phyloP scores from a whole-genome alignment of 1,284 basidiomycete genomes.

The Rhodotorula sp. region DNA sequence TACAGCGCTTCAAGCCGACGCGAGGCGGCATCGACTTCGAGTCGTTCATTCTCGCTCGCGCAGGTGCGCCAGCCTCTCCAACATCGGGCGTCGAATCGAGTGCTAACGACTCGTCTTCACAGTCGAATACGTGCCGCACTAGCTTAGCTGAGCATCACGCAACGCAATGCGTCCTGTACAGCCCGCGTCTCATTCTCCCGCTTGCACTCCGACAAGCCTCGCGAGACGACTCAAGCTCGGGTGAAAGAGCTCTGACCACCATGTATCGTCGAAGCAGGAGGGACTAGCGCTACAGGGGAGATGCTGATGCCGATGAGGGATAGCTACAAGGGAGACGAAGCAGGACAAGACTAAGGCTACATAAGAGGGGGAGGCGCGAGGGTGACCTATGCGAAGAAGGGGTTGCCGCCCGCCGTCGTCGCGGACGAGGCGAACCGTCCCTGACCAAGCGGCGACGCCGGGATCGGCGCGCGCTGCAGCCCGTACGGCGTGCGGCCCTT shows the following conservation, averaged over 20 bases:
- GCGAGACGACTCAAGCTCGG: too few species aligned
- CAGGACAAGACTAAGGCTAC: background rate
- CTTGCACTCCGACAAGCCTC: too few species aligned
- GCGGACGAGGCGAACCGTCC: slow-evolving; percentile 5
- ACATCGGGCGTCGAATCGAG: too few species aligned
- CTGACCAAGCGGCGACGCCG: slow-evolving; percentile 25
- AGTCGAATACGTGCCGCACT: background rate
- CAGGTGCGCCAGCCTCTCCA: background rate
- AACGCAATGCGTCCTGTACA: too few species aligned
- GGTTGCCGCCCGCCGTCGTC: slow-evolving; percentile 5
- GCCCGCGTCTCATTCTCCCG: too few species aligned
- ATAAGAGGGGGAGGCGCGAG: background rate
- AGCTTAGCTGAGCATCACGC: background rate
- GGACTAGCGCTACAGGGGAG: too few species aligned
- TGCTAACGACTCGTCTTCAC: background rate
- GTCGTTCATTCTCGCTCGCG: slow-evolving; percentile 1
- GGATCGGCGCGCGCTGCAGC: background rate
- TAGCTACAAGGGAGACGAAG: background rate
- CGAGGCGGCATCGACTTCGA: background rate
- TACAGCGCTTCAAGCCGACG: background rate
- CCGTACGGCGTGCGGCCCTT: background rate
- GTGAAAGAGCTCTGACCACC: too few species aligned
- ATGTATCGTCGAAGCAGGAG: too few species aligned
- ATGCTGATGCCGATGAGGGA: background rate
- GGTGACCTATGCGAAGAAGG: slow-evolving; percentile 17